Evolutionary conservation across 2,329 filamentous ascomycete species (phyloP).

Genomic region (Trichophyton mentagrophytes): DNA sequence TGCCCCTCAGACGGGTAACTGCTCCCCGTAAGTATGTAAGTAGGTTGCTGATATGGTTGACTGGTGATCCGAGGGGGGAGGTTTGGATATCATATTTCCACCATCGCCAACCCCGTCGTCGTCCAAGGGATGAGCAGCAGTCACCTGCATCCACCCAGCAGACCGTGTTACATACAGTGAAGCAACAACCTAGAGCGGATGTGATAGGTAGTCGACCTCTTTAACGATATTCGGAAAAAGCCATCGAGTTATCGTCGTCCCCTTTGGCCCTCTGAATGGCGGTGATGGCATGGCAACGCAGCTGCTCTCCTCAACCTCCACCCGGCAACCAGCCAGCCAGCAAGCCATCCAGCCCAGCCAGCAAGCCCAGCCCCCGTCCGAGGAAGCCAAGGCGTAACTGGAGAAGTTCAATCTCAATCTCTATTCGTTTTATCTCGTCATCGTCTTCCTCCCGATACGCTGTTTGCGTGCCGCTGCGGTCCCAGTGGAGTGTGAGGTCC

Average conservation of each 20-base stretch:
- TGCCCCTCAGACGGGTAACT: too few relatives aligned
- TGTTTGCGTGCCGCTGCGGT: neutral
- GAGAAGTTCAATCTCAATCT: neutral
- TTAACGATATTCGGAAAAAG: neutral
- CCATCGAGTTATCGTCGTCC: neutral
- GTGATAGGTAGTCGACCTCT: neutral
- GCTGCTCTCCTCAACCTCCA: neutral
- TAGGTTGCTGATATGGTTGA: too few relatives aligned
- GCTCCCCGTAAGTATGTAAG: too few relatives aligned
- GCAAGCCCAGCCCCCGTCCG: too few relatives aligned
- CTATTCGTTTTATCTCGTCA: neutral
- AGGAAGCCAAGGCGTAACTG: too few relatives aligned
- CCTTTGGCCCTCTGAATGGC: neutral
- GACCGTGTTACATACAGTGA: neutral
- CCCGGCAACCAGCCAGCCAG: neutral
- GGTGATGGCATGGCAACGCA: neutral
- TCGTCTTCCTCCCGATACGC: neutral
- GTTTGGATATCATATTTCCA: neutral
- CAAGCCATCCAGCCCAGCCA: neutral
- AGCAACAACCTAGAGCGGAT: neutral
- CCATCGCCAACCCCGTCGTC: neutral
- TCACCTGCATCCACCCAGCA: slow-evolving; percentile 1
- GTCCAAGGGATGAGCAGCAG: neutral
- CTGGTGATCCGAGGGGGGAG: too few relatives aligned
- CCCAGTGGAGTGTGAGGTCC: neutral